phyloP scores from a whole-genome alignment of 768 basidiomycete species.

The Mrakia gelida region DNA sequence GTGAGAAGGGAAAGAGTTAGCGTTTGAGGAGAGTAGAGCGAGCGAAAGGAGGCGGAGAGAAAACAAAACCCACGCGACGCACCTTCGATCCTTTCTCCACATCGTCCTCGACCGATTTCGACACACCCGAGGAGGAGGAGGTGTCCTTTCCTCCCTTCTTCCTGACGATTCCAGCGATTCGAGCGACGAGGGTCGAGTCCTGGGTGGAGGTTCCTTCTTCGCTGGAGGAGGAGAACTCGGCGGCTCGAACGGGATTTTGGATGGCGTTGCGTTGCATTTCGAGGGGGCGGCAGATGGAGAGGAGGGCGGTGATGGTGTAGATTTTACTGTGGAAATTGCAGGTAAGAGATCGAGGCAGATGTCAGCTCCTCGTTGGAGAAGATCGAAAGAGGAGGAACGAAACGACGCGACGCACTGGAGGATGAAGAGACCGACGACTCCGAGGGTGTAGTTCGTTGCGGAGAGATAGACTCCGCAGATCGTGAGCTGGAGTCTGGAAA shows the following conservation, averaged over 20 bases:
- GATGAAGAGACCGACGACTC: neutral
- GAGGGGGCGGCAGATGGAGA: neutral
- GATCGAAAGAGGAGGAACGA: neutral
- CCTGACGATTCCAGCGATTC: neutral
- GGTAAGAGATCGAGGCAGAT: no score
- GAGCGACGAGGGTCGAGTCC: neutral
- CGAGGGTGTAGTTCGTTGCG: neutral
- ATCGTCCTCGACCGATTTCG: neutral
- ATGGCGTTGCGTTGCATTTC: neutral
- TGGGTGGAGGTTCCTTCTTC: neutral
- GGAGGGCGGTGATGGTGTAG: neutral
- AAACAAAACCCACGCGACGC: no score
- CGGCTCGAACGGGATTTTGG: neutral
- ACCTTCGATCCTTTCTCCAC: neutral
- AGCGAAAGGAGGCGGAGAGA: neutral
- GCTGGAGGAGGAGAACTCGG: neutral
- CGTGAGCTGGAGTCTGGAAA: neutral
- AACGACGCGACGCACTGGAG: neutral
- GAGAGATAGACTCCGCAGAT: neutral
- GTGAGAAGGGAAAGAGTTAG: neutral
- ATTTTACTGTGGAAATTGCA: neutral
- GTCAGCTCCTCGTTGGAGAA: neutral
- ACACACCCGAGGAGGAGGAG: no score
- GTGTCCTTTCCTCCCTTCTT: neutral
- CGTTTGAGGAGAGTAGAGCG: no score